A percentile compares a stretch with the other conserved stretches of the same genome.
These are phyloP conservation scores for Colletotrichum spaethianum DNA, from an alignment of 2,329 filamentous ascomycete species.

Conservation along the genomic window DNA sequence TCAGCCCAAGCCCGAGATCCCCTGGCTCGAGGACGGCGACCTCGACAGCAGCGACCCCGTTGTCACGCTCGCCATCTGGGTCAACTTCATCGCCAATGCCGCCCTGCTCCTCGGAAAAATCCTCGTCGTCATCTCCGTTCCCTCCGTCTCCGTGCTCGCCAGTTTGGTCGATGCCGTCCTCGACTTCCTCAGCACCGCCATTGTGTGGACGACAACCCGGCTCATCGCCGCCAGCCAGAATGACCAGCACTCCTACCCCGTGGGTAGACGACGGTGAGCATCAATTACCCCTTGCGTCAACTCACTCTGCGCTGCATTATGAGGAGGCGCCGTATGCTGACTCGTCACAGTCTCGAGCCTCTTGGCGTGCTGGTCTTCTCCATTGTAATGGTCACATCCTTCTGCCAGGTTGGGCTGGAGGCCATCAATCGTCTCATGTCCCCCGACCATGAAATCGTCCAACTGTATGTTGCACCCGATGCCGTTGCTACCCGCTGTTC, in stretches of 20 bases:
- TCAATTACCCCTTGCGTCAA: background rate
- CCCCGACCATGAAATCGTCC: slow-evolving; percentile 76
- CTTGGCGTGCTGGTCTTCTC: slow-evolving; percentile 87
- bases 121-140: slow-evolving; percentile 81
- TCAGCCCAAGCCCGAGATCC: slow-evolving; percentile 70
- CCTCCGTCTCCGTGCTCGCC: slow-evolving; percentile 85
- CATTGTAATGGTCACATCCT: slow-evolving; percentile 88
- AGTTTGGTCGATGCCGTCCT: slow-evolving; percentile 84
- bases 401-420: slow-evolving; percentile 82
- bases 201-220: slow-evolving; percentile 84
- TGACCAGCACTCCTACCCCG: slow-evolving; percentile 82
- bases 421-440: slow-evolving; percentile 75
- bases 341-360: slow-evolving; percentile 74
- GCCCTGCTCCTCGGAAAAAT: slow-evolving; percentile 83
- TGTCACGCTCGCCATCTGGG: slow-evolving; percentile 88
- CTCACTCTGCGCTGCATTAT: slow-evolving; percentile 20
- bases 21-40: slow-evolving; percentile 79
- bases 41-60: slow-evolving; percentile 81
- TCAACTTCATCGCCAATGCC: slow-evolving; percentile 86
- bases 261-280: slow-evolving; percentile 75
- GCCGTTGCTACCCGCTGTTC: background rate
- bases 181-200: slow-evolving; percentile 85
- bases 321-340: slow-evolving; percentile 25
- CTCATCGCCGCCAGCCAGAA: slow-evolving; percentile 76
- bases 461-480: slow-evolving; percentile 63